phyloP scores from a whole-genome alignment of 2,329 filamentous ascomycete genomes.

The Atkinsonella hypoxylon region DNA sequence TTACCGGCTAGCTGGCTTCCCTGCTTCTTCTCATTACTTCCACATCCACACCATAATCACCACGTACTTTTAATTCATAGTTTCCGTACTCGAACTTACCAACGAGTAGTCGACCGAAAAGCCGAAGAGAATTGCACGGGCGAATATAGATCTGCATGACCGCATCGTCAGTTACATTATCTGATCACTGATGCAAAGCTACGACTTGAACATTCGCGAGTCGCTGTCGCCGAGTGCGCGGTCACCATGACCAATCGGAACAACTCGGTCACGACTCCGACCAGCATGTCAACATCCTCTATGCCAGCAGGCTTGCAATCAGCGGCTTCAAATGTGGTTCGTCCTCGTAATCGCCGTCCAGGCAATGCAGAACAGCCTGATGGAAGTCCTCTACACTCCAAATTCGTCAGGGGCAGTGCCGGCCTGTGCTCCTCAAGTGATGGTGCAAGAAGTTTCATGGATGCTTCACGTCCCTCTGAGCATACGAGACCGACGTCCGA shows the following conservation, averaged over 20 bases:
- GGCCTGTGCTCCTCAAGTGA: not conserved
- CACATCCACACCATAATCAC: not conserved
- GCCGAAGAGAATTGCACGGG: not conserved
- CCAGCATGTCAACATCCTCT: slow-evolving; percentile 34
- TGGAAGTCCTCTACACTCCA: slow-evolving; percentile 12
- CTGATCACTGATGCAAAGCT: slow-evolving; percentile 21
- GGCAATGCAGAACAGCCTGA: slow-evolving; percentile 19
- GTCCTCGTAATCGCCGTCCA: slow-evolving; percentile 39
- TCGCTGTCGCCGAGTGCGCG: slow-evolving; percentile 20
- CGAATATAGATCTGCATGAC: not conserved
- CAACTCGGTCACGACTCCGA: slow-evolving; percentile 18
- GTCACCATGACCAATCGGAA: slow-evolving; percentile 25
- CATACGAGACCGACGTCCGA: slow-evolving; percentile 8
- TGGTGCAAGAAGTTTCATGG: not conserved
- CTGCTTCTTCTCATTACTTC: not conserved
- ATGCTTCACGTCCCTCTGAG: not conserved
- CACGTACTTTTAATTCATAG: not conserved
- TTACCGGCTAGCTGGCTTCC: not conserved
- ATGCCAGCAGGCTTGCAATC: slow-evolving; percentile 29
- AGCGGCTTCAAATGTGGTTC: slow-evolving; percentile 27
- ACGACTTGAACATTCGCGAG: slow-evolving; percentile 14
- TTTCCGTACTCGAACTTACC: too few species aligned
- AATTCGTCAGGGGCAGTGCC: not conserved
- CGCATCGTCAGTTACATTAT: not conserved
- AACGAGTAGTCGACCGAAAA: too few species aligned